Conservation (phyloP, 495 filamentous ascomycete genomes). For the Aspergillus kassunensis region DNA sequence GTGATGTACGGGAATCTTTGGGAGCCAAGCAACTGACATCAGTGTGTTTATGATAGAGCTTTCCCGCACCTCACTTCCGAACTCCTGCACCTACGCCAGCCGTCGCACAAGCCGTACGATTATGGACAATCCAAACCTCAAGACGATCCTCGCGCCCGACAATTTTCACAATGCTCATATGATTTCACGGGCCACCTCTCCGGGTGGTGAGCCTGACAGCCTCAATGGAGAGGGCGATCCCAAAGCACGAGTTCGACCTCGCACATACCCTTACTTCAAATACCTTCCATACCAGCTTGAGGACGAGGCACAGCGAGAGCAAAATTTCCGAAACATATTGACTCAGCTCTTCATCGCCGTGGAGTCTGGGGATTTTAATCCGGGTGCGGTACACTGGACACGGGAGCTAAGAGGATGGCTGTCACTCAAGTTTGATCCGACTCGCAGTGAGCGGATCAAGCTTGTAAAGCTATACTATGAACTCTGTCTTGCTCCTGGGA, state of each 20-base stretch:
- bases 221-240: slow-evolving; percentile 50
- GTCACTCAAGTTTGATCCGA: slow-evolving; percentile 92
- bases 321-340: slow-evolving; percentile 76
- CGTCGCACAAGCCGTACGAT: slow-evolving; percentile 19
- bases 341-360: slow-evolving; percentile 89
- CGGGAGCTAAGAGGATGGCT: slow-evolving; percentile 94
- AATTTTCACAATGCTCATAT: slow-evolving; percentile 49
- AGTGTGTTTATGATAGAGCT: slow-evolving; percentile 23
- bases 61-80: slow-evolving; percentile 28
- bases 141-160: slow-evolving; percentile 42
- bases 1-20: not conserved
- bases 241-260: slow-evolving; percentile 70
- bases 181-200: slow-evolving; percentile 61
- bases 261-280: slow-evolving; percentile 87
- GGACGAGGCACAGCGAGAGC: slow-evolving; percentile 65
- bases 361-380: slow-evolving; percentile 87
- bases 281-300: slow-evolving; percentile 87
- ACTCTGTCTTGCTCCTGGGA: slow-evolving; percentile 82
- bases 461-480: slow-evolving; percentile 93
- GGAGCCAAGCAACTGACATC: slow-evolving; percentile 16
- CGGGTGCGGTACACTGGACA: slow-evolving; percentile 95
- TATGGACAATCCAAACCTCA: slow-evolving; percentile 38
- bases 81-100: slow-evolving; percentile 15
- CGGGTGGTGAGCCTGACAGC: slow-evolving; percentile 57
- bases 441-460: slow-evolving; percentile 71